Conservation (phyloP, 805 yeast species). For the Candida suzukii region DNA sequence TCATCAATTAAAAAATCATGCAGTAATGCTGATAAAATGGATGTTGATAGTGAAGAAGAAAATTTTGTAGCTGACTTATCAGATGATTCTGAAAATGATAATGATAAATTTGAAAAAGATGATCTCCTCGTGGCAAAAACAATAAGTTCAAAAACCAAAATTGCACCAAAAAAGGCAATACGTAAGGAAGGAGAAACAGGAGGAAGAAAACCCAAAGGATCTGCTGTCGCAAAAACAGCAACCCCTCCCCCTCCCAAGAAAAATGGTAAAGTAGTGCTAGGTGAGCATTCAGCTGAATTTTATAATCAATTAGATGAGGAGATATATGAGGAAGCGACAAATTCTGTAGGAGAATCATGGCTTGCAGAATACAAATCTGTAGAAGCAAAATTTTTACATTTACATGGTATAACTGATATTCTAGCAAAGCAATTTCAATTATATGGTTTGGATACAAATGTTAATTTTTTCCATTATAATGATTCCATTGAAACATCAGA, state of each 20-base stretch:
- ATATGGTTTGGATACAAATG: slow-evolving; percentile 8
- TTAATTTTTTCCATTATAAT: slow-evolving; percentile 12
- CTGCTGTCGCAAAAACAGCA: neutral
- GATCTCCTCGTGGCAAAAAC: slow-evolving; percentile 6
- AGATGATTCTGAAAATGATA: slow-evolving; percentile 5
- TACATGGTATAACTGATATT: slow-evolving; percentile 1
- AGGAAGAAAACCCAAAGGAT: neutral
- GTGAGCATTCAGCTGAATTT: neutral
- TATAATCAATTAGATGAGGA: neutral
- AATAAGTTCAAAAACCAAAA: neutral
- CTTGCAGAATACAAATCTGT: neutral
- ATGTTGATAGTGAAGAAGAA: slow-evolving; percentile 4
- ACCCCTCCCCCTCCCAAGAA: neutral
- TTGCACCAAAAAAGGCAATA: slow-evolving; percentile 4
- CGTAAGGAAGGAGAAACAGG: slow-evolving; percentile 1
- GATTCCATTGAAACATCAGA: slow-evolving; percentile 3
- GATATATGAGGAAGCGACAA: neutral
- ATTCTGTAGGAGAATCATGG: neutral
- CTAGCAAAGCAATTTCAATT: slow-evolving; percentile 1
- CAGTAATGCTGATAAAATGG: neutral
- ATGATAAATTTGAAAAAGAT: slow-evolving; percentile 4
- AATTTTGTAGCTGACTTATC: neutral
- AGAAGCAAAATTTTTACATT: neutral
- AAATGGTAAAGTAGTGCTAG: neutral
- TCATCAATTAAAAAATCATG: too few species aligned